Conservation (phyloP, 2,329 filamentous ascomycete genomes). For the Didymellaceae sp. region DNA sequence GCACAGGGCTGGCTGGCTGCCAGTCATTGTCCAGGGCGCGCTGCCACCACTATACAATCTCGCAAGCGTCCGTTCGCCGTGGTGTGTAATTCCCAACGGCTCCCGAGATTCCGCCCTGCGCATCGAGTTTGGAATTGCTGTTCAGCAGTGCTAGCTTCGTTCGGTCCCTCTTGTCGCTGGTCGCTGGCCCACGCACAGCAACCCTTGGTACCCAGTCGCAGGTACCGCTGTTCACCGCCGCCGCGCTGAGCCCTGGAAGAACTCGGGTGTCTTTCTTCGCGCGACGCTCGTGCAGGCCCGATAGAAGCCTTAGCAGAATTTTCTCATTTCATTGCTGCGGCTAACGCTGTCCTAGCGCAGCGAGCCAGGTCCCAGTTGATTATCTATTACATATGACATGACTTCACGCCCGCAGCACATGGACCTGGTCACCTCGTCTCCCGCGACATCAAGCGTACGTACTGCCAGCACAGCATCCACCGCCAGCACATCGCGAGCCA, state of each 20-base stretch:
- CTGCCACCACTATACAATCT: slow-evolving; percentile 10
- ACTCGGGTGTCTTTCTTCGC: slow-evolving; percentile 40
- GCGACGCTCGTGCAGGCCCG: slow-evolving; percentile 35
- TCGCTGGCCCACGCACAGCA: slow-evolving; percentile 13
- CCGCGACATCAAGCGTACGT: slow-evolving; percentile 19
- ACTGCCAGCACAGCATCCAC: slow-evolving; percentile 16
- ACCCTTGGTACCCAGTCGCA: slow-evolving; percentile 23
- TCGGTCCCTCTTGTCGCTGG: slow-evolving; percentile 7
- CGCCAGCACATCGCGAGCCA: slow-evolving; percentile 27
- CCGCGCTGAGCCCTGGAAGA: slow-evolving; percentile 23
- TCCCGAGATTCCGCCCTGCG: slow-evolving; percentile 21
- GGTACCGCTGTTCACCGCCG: slow-evolving; percentile 37
- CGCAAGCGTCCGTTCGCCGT: slow-evolving; percentile 7
- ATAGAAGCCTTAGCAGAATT: slow-evolving; percentile 44
- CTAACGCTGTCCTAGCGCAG: slow-evolving; percentile 39
- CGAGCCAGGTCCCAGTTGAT: slow-evolving; percentile 38
- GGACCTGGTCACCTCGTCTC: slow-evolving; percentile 28
- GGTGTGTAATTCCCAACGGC: slow-evolving; percentile 18
- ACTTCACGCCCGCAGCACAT: slow-evolving; percentile 38
- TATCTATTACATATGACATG: slow-evolving; percentile 44
- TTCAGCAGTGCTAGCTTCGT: slow-evolving; percentile 10
- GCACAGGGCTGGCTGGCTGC: slow-evolving; percentile 4
- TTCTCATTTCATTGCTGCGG: slow-evolving; percentile 40
- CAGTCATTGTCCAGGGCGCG: slow-evolving; percentile 6
- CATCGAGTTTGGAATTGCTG: slow-evolving; percentile 12